A percentile compares a stretch with the other conserved stretches of the same genome.
phyloP scores from a whole-genome alignment of 2,329 filamentous ascomycete genomes.

The Aspergillus spinulosporus region DNA sequence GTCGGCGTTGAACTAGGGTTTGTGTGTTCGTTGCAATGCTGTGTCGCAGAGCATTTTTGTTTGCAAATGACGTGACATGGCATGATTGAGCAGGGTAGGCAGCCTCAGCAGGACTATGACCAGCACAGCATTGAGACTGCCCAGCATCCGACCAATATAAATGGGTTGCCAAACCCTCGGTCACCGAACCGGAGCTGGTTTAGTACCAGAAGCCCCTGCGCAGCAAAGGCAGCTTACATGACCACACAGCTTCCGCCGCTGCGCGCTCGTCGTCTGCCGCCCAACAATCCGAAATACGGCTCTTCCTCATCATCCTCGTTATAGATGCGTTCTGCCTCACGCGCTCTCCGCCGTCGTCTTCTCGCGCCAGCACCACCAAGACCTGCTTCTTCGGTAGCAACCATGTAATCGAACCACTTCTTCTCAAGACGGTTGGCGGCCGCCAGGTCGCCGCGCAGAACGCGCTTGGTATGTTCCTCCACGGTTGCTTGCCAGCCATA shows the following conservation, averaged over 20 bases:
- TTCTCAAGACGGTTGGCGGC: conserved; percentile 77
- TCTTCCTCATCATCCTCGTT: conserved; percentile 75
- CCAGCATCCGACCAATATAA: neutral
- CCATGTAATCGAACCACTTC: conserved; percentile 95
- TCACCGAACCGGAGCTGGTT: neutral
- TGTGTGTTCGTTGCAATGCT: too few species aligned
- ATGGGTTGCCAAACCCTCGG: neutral
- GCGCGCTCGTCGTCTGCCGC: conserved; percentile 60
- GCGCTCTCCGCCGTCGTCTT: conserved; percentile 71
- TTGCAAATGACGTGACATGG: too few species aligned
- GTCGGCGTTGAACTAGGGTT: too few species aligned
- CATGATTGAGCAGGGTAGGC: neutral
- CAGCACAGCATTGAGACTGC: conserved; percentile 11
- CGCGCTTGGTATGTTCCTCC: conserved; percentile 86
- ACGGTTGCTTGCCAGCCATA: conserved; percentile 95
- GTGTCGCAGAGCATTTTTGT: too few species aligned
- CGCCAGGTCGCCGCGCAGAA: conserved; percentile 72
- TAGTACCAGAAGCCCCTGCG: neutral
- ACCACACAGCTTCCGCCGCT: conserved; percentile 61
- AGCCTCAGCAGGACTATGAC: conserved; percentile 17
- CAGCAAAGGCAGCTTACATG: conserved; percentile 54
- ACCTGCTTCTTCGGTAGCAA: conserved; percentile 81
- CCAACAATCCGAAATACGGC: conserved; percentile 43
- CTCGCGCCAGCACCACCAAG: conserved; percentile 60
- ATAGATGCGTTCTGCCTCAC: conserved; percentile 78